Percentiles rank a stretch among this genome's conserved stretches.
Conservation (phyloP, 352 stramenopile species). For the Pythium dissotocum region DNA sequence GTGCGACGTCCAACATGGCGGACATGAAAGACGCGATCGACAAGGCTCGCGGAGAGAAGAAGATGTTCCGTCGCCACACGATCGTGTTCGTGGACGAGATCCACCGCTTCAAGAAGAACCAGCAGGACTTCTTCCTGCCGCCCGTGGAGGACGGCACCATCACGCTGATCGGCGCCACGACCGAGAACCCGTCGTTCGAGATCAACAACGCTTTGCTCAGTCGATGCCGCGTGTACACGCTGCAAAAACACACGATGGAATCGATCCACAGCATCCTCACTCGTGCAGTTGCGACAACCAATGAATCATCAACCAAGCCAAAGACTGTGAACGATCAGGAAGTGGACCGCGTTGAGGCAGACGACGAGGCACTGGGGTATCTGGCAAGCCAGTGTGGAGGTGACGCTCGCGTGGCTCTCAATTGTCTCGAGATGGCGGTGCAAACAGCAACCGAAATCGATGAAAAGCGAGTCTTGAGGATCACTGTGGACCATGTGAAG, state of each 20-base stretch:
- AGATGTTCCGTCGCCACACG: slow-evolving; percentile 61
- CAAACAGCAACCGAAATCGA: slow-evolving; percentile 43
- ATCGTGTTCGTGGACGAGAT: slow-evolving; percentile 91
- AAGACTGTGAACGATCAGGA: slow-evolving; percentile 6
- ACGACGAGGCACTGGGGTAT: slow-evolving; percentile 62
- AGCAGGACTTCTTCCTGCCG: slow-evolving; percentile 88
- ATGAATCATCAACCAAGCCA: slow-evolving; percentile 30
- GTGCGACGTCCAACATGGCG: slow-evolving; percentile 63
- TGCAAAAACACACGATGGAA: slow-evolving; percentile 66
- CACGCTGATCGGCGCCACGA: slow-evolving; percentile 88
- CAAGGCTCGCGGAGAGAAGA: slow-evolving; percentile 60
- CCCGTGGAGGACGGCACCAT: slow-evolving; percentile 82
- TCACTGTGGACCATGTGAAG: slow-evolving; percentile 67
- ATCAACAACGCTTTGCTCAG: slow-evolving; percentile 86
- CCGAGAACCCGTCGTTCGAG: slow-evolving; percentile 89
- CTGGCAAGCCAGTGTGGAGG: slow-evolving; percentile 74
- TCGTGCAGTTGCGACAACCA: slow-evolving; percentile 42
- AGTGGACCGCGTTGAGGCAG: slow-evolving; percentile 36
- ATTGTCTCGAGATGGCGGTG: slow-evolving; percentile 79
- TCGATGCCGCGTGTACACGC: slow-evolving; percentile 75
- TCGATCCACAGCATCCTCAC: slow-evolving; percentile 68
- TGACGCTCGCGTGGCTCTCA: slow-evolving; percentile 79
- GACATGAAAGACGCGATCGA: slow-evolving; percentile 81
- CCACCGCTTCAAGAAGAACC: slow-evolving; percentile 88
- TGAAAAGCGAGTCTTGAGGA: slow-evolving; percentile 25